Conservation (phyloP, 2,329 filamentous ascomycete genomes). For the Aspergillus quadricinctus region DNA sequence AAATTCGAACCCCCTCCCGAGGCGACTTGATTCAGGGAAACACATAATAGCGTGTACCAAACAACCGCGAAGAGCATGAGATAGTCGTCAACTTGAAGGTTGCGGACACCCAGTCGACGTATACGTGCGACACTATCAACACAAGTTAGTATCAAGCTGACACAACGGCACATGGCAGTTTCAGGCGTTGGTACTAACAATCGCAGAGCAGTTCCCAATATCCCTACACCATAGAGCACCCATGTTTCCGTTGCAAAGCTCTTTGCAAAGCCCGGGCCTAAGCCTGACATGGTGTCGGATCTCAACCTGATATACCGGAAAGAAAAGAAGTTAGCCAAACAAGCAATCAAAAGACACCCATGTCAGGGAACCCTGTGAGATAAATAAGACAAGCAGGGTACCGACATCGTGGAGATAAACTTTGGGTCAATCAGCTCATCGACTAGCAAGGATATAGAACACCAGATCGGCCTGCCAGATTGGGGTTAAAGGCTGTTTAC, state of each 20-base stretch:
- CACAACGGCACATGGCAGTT: not conserved
- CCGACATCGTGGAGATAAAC: conserved; percentile 11
- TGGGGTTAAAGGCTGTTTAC: not conserved
- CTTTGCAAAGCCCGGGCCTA: conserved; percentile 24
- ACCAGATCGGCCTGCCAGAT: not conserved
- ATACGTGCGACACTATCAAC: conserved; percentile 31
- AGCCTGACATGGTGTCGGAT: conserved; percentile 23
- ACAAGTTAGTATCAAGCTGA: not conserved
- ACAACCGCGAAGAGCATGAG: conserved; percentile 53
- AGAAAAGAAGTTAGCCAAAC: conserved; percentile 4
- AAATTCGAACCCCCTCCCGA: conserved; percentile 56
- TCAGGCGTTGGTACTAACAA: conserved; percentile 34
- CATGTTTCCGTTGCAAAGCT: conserved; percentile 37
- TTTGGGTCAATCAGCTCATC: not conserved
- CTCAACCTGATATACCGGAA: conserved; percentile 14
- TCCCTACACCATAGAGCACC: conserved; percentile 38
- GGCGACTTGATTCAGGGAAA: conserved; percentile 52
- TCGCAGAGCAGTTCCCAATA: conserved; percentile 33
- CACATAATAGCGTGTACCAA: conserved; percentile 54
- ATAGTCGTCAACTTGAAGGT: conserved; percentile 53
- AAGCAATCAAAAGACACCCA: conserved; percentile 2
- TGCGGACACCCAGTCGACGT: conserved; percentile 43
- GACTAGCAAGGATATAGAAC: not conserved
- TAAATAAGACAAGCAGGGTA: not conserved
- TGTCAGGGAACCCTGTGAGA: not conserved